Evolutionary conservation across 495 filamentous ascomycete genomes (phyloP).

Genomic region (Penicillium mononematosum): DNA sequence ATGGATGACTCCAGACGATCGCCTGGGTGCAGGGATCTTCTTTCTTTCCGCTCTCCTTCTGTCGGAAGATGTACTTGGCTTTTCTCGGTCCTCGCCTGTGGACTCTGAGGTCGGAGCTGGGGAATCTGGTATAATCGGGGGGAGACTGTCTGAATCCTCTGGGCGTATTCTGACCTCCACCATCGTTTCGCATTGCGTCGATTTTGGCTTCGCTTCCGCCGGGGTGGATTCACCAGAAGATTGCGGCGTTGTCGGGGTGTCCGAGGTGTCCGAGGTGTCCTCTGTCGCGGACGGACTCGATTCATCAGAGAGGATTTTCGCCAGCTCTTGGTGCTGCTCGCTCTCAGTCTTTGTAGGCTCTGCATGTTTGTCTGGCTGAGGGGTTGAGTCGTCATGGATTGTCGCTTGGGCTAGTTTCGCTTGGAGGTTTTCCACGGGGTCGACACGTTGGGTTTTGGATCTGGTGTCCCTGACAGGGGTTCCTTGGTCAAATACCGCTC

Average conservation of each 20-base stretch:
- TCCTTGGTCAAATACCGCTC: slow-evolving; percentile 42
- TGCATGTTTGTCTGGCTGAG: slow-evolving; percentile 1
- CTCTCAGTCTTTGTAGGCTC: neutral
- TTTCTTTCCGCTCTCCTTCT: slow-evolving; percentile 18
- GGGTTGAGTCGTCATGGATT: slow-evolving; percentile 24
- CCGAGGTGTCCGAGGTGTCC: neutral
- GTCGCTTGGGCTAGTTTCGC: slow-evolving; percentile 36
- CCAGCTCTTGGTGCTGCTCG: neutral
- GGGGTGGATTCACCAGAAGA: slow-evolving; percentile 8
- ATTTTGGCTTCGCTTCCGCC: neutral
- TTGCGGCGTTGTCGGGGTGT: slow-evolving; percentile 7
- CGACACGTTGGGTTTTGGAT: slow-evolving; percentile 13
- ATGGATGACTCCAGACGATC: slow-evolving; percentile 40
- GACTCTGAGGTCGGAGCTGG: neutral
- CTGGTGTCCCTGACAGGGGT: slow-evolving; percentile 31
- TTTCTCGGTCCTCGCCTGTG: slow-evolving; percentile 1
- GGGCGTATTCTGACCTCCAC: slow-evolving; percentile 34
- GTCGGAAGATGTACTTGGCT: slow-evolving; percentile 1
- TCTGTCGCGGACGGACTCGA: neutral
- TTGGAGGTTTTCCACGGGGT: slow-evolving; percentile 32
- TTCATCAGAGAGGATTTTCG: neutral
- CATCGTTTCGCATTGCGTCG: slow-evolving; percentile 28
- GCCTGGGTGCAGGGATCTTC: slow-evolving; percentile 21
- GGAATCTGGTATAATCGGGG: neutral
- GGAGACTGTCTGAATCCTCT: neutral